Base-by-base conservation (phyloP, 192 early-diverging fungal species). In the Coemansia sp. region DNA sequence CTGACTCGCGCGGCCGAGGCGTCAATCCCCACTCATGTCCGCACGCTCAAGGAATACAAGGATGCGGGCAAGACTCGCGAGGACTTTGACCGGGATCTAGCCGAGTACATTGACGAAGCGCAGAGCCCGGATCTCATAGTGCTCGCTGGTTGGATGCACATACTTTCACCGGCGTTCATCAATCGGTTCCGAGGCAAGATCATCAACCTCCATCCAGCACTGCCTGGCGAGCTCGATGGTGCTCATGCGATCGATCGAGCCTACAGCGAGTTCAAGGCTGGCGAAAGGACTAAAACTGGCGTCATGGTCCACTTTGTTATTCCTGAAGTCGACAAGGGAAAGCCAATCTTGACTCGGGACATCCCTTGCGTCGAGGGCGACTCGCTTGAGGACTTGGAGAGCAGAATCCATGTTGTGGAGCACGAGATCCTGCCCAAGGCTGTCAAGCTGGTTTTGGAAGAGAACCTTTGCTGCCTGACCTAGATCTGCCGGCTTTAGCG, bases 81-180 rank as follows among this genome's bases (percentile, higher is more conserved):
- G 17, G 92, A 98, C 51, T 99, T 91, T 76, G 98, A 99, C 79
- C 54, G 86, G 24, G 91, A 94, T 15, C 85, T 98, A 40, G 96
- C 94, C 32, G 75, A 86, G 36, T 67, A 83, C 58, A 90, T 94
- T 59, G 65, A 65, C 2, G 57, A 83, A 15, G 80, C 74, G 22
- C 82, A 85, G 43, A 68, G 73, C 25, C 94, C 94, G 2, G 94
- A 96, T 67, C 83, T 97, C 39, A 79, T 98, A 6, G 91, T 99
- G 14, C 86, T 99, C 27, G 98, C 96, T 7, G 98, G 98, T 37
- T 99, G 89, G 86, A 99, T 99, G 98, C 98, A 97, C 75, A 99
- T 99, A 65, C 86, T 99, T 35, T 94, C 93, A 12, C 83, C 93
- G 6, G 84, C 86, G 25, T 99, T 98, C 66, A 70, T 99, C 49